Percentiles rank a stretch among this genome's conserved stretches.
Evolutionary conservation across 192 early-diverging fungal species (phyloP).

Genomic region (Coemansia erecta): DNA sequence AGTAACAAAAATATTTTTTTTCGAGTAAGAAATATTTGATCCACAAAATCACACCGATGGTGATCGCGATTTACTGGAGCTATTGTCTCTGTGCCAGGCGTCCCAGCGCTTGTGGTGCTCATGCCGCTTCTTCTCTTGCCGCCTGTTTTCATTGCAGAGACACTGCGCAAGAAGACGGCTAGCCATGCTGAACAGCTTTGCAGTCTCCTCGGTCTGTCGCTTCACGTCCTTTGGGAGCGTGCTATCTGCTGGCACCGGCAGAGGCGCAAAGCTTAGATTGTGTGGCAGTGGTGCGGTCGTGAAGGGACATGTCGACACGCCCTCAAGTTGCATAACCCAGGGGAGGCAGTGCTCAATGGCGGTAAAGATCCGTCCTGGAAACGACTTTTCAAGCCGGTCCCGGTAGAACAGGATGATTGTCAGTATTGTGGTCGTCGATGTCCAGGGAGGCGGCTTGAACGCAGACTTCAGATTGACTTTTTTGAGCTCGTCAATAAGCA

Average conservation of each 20-base stretch:
- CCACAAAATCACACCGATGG: not conserved
- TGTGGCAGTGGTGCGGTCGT: conserved; percentile 18
- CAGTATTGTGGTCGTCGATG: conserved; percentile 30
- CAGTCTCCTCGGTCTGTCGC: conserved; percentile 16
- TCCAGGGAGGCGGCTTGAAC: conserved; percentile 38
- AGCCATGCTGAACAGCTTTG: conserved; percentile 18
- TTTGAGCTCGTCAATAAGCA: conserved; percentile 22
- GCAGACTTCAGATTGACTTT: not conserved
- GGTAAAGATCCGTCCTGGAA: conserved; percentile 10
- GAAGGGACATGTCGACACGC: conserved; percentile 18
- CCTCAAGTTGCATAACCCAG: conserved; percentile 48
- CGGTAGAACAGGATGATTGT: conserved; percentile 35
- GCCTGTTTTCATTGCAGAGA: conserved; percentile 21
- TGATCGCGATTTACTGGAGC: conserved; percentile 3
- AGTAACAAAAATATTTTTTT: not conserved
- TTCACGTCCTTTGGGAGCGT: conserved; percentile 9
- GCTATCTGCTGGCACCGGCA: conserved; percentile 4
- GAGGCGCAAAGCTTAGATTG: conserved; percentile 20
- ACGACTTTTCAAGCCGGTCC: conserved; percentile 14
- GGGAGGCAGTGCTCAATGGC: conserved; percentile 19
- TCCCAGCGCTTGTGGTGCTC: conserved; percentile 19
- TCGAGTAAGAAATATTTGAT: not conserved
- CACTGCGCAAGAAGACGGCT: conserved; percentile 37
- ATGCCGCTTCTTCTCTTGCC: conserved; percentile 19
- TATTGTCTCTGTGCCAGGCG: conserved; percentile 23